phyloP scores from a whole-genome alignment of 2,329 filamentous ascomycete species.

The Graphiopsis chlorocephala region DNA sequence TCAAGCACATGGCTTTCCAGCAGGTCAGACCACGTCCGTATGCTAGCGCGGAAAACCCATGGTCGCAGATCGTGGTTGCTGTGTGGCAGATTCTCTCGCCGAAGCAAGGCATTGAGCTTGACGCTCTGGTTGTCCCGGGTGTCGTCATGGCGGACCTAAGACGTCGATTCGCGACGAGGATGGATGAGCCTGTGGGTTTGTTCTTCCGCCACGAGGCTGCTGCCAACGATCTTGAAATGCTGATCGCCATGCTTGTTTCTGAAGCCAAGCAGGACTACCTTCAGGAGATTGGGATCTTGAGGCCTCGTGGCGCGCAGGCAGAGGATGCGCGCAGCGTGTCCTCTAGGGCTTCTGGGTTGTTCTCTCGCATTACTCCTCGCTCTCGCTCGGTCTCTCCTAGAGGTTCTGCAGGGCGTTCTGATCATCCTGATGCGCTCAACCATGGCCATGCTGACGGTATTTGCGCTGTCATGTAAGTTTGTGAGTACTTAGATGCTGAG shows the following conservation, averaged over 20 bases:
- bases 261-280: not conserved
- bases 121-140: not conserved
- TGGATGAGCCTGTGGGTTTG: not conserved
- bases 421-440: not conserved
- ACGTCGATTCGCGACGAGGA: not conserved
- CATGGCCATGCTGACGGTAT: not conserved
- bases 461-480: not conserved
- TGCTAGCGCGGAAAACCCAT: not conserved
- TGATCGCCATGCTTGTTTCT: not conserved
- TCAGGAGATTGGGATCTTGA: not conserved
- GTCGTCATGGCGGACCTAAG: not conserved
- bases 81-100: not conserved
- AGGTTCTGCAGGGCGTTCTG: not conserved
- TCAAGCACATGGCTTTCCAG: not conserved
- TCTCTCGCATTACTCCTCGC: not conserved
- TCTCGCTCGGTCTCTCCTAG: not conserved
- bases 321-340: not conserved
- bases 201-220: not conserved
- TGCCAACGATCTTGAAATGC: not conserved
- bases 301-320: not conserved
- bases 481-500: not conserved
- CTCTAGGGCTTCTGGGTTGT: not conserved
- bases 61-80: not conserved
- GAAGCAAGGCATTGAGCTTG: not conserved
- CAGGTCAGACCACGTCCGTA: not conserved